Evolutionary conservation across 2,329 filamentous ascomycete species (phyloP), one percentile per base, ranked within the genome.

Genomic region (Colletotrichum spaethianum): DNA sequence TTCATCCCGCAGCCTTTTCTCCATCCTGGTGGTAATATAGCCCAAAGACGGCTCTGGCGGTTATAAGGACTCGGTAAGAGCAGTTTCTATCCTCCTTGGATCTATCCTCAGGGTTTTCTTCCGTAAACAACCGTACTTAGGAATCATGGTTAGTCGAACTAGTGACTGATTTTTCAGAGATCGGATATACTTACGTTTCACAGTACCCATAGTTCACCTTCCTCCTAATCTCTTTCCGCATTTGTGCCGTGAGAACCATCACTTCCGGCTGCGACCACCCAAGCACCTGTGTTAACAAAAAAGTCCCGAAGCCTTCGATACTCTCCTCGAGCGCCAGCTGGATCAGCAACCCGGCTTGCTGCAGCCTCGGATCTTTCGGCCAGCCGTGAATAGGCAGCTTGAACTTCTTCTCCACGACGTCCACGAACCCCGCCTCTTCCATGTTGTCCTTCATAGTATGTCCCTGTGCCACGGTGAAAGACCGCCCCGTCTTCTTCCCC

Each of bases 261-360:
- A 78, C 74, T 28, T 77, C 72, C 1, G 65, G 66, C 28, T 76
- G 74, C 20, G 76, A 74, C 78, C 76, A 79, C 20, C 75, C 74
- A 74, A 80, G 74, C 11, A 81, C 70, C 52, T 78, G 75, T 16
- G 72, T 77, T 18, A 80, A 68, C 68, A 80, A 60, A 42, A 76
- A 79, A 26, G 77, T 67, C 3, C 75, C 78, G 42, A 79, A 77
- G 0, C 78, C 78, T 57, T 79, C 78, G 8, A 79, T 55, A 46
- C 78, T 78, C 48, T 77, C 67, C 5, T 78, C 77, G 26, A 79
- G 75, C 9, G 74, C 74, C 12, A 77, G 56, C 16, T 72, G 74
- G 36, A 78, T 77, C 46, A 74, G 76, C 12, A 72, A 28, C 0
- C 75, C 74, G 12, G 72, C 72, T 14, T 74, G 64, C 26, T 66